These are phyloP conservation scores for Austroboletus novae-zelandiae DNA, from an alignment of 1,284 basidiomycete genomes.

Conservation along the genomic window DNA sequence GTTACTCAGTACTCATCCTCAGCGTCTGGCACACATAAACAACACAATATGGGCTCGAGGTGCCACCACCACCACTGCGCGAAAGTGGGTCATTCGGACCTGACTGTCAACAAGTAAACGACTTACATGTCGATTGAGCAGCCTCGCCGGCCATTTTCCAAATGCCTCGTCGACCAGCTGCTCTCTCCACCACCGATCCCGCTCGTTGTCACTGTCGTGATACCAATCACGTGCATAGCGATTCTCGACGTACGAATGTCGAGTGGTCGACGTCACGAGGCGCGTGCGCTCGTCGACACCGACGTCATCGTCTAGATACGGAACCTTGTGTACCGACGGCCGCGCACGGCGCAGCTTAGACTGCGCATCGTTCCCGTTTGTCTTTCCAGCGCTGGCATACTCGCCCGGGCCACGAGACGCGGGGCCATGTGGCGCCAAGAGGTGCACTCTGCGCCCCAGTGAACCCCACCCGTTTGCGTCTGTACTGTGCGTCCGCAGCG, in stretches of 20 bases:
- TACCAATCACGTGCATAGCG: slow-evolving; percentile 3
- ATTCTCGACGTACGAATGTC: slow-evolving; percentile 15
- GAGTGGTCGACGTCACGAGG: slow-evolving; percentile 19
- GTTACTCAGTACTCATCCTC: slow-evolving; percentile 27
- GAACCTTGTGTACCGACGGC: slow-evolving; percentile 2
- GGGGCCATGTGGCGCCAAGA: slow-evolving; percentile 22
- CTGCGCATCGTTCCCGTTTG: not conserved
- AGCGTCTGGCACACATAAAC: slow-evolving; percentile 35
- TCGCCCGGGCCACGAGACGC: not conserved
- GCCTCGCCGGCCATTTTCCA: slow-evolving; percentile 64
- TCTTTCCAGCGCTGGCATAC: not conserved
- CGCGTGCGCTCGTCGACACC: slow-evolving; percentile 34
- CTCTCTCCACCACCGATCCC: slow-evolving; percentile 35
- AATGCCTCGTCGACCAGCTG: slow-evolving; percentile 49
- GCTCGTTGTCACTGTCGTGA: slow-evolving; percentile 26
- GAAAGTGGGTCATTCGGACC: not conserved
- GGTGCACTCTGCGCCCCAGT: slow-evolving; percentile 53
- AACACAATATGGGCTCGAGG: slow-evolving; percentile 60
- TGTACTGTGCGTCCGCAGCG: slow-evolving; percentile 55
- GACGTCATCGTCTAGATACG: slow-evolving; percentile 5
- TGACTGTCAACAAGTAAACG: not conserved
- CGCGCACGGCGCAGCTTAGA: slow-evolving; percentile 3
- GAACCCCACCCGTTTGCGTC: slow-evolving; percentile 54
- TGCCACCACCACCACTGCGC: slow-evolving; percentile 79
- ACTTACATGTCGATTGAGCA: slow-evolving; percentile 67